Conservation (phyloP, 164 flowering plant species). For the Houttuynia cordata region DNA sequence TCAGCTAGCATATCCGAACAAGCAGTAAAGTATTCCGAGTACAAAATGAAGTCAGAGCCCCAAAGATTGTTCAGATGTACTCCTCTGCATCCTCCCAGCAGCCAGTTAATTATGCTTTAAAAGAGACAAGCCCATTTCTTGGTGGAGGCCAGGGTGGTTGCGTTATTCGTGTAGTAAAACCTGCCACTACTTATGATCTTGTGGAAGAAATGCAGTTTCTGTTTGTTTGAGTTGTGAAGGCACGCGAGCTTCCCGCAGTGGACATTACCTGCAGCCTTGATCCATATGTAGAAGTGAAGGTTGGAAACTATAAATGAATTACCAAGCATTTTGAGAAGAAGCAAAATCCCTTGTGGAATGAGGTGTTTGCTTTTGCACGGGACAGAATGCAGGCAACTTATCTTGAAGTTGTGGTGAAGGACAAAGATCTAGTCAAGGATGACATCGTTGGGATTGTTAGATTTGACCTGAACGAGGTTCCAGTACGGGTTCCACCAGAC, state of each 20-base stretch:
- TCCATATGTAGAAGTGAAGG: constrained; percentile 78
- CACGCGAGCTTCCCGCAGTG: constrained; percentile 75
- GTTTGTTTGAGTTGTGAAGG: constrained; percentile 85
- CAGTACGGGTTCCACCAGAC: constrained; percentile 80
- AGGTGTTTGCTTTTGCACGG: constrained; percentile 74
- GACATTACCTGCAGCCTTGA: constrained; percentile 83
- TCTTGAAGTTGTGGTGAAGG: constrained; percentile 69
- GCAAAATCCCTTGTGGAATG: constrained; percentile 76
- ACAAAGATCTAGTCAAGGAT: constrained; percentile 76
- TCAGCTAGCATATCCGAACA: constrained; percentile 6
- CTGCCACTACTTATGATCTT: constrained; percentile 77
- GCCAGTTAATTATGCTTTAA: constrained; percentile 68
- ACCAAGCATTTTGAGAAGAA: constrained; percentile 69
- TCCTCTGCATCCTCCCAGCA: constrained; percentile 45
- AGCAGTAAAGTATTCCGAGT: constrained; percentile 28
- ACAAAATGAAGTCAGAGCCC: constrained; percentile 48
- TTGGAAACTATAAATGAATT: constrained; percentile 78
- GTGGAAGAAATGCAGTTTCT: constrained; percentile 82
- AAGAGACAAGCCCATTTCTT: constrained; percentile 83
- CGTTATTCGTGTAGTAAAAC: constrained; percentile 49
- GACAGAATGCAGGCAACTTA: constrained; percentile 75
- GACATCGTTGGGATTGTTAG: constrained; percentile 70
- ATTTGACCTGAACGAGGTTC: constrained; percentile 81
- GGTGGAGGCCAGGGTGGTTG: constrained; percentile 90
- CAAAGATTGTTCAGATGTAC: constrained; percentile 50